Percentiles rank a stretch among this genome's conserved stretches.
Conservation (phyloP, 495 filamentous ascomycete species). For the Aspergillus ellipticus region DNA sequence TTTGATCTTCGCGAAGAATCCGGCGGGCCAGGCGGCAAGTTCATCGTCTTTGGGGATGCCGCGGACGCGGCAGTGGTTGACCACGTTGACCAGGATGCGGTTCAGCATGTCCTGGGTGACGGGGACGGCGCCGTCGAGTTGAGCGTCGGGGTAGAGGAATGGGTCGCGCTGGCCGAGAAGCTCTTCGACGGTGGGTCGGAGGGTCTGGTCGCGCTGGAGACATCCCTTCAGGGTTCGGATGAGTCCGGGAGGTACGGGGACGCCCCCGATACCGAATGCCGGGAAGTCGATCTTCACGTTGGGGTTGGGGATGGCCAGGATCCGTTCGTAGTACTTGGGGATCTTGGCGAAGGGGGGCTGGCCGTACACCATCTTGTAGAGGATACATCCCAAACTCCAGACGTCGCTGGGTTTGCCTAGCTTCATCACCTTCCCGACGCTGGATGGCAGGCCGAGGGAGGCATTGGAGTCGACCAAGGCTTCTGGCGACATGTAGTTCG, state of each 20-base stretch:
- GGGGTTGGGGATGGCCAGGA: constrained; percentile 86
- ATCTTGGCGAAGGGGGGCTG: constrained; percentile 91
- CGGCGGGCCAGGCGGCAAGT: constrained; percentile 63
- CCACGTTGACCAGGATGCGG: constrained; percentile 72
- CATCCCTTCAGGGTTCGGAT: constrained; percentile 73
- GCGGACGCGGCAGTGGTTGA: constrained; percentile 65
- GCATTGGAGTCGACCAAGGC: constrained; percentile 84
- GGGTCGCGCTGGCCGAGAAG: constrained; percentile 68
- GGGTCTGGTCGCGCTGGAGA: constrained; percentile 70
- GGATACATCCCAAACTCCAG: constrained; percentile 92
- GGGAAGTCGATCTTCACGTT: constrained; percentile 81
- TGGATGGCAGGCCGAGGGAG: constrained; percentile 50
- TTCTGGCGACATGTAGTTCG: constrained; percentile 98
- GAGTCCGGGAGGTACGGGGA: constrained; percentile 65
- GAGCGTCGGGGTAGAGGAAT: constrained; percentile 74
- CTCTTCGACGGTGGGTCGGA: constrained; percentile 73
- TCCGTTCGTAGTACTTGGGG: constrained; percentile 67
- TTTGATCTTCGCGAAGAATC: constrained; percentile 63
- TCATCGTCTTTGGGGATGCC: constrained; percentile 69
- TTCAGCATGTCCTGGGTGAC: constrained; percentile 74
- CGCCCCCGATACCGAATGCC: constrained; percentile 66
- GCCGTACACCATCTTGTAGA: constrained; percentile 97
- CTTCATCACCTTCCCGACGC: constrained; percentile 79
- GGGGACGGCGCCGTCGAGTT: constrained; percentile 59
- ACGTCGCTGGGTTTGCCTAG: constrained; percentile 93